Evolutionary conservation across 1,284 basidiomycete species (phyloP), one percentile per base, ranked within the genome.

Genomic region (Malassezia brasiliensis): DNA sequence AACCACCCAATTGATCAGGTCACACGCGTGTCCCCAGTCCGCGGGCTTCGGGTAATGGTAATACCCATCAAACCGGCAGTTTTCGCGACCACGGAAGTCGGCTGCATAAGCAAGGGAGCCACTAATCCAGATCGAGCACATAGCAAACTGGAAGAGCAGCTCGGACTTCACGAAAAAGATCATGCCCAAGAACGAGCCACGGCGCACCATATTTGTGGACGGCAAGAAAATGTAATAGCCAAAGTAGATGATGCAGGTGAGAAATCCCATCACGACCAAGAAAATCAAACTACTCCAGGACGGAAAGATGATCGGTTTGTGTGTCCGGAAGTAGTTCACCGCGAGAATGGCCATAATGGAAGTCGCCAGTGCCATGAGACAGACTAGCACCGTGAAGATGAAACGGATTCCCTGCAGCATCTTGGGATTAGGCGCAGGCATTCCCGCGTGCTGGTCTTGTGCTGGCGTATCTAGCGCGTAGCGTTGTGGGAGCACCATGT

Each of bases 201-300:
- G 67, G 17, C 68, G 59, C 62, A 76, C 66, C 19, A 75, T 67
- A 14, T 64, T 65, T 47, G 70, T 68, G 28, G 71, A 59, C 11
- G 76, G 70, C 14, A 76, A 46, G 56, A 73, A 65, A 45, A 72
- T 65, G 53, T 73, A 74, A 63, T 74, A 76, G 36, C 71, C 68
- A 63, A 76, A 69, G 60, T 71, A 72, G 54, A 75, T 65, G 53
- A 74, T 70, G 53, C 60, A 63, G 2, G 72, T 74, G 19, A 71
- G 58, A 41, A 76, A 63, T 40, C 75, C 75, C 51, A 76, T 68
- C 51, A 76, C 56, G 59, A 76, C 69, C 36, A 69, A 53, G 64
- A 72, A 76, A 65, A 76, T 76, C 52, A 76, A 60, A 2, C 71
- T 74, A 1, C 75, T 72, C 74, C 75, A 75, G 1, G 75, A 69